phyloP scores from a whole-genome alignment of 164 flowering plant species.

The Macadamia integrifolia region DNA sequence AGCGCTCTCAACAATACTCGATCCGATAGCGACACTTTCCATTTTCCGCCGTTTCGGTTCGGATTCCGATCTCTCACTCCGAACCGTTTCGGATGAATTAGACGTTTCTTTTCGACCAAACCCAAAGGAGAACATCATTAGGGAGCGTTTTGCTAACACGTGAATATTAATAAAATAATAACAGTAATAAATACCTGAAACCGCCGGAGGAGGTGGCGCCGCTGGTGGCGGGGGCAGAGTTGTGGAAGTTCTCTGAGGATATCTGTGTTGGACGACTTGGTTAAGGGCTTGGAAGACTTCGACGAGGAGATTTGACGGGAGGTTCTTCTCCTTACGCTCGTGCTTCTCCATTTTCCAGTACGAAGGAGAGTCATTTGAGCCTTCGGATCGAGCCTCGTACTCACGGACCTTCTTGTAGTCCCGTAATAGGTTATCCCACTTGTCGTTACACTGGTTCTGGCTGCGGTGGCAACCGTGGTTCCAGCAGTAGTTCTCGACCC shows the following conservation, averaged over 20 bases:
- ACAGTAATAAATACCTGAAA: slow-evolving; percentile 22
- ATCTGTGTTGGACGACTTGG: no score
- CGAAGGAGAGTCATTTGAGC: neutral
- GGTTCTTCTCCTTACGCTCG: no score
- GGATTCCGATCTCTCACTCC: slow-evolving; percentile 13
- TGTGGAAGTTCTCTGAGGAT: neutral
- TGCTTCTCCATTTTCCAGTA: no score
- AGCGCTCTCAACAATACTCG: slow-evolving; percentile 30
- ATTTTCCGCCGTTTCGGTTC: slow-evolving; percentile 23
- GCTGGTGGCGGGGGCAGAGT: slow-evolving; percentile 2
- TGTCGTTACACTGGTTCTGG: slow-evolving; percentile 48
- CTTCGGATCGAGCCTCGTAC: slow-evolving; percentile 16
- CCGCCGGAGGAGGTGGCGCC: slow-evolving; percentile 8
- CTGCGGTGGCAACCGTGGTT: slow-evolving; percentile 28
- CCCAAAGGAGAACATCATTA: slow-evolving; percentile 3
- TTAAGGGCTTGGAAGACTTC: no score
- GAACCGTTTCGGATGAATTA: slow-evolving; percentile 25
- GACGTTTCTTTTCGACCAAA: slow-evolving; percentile 12
- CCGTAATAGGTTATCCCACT: slow-evolving; percentile 41
- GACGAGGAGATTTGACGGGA: no score
- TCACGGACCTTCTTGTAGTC: slow-evolving; percentile 44
- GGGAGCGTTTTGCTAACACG: neutral
- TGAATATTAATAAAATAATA: neutral
- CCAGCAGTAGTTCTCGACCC: slow-evolving; percentile 48
- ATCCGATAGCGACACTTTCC: slow-evolving; percentile 13